phyloP scores from a whole-genome alignment of 306 rosid genomes.

The Neltuma alba region DNA sequence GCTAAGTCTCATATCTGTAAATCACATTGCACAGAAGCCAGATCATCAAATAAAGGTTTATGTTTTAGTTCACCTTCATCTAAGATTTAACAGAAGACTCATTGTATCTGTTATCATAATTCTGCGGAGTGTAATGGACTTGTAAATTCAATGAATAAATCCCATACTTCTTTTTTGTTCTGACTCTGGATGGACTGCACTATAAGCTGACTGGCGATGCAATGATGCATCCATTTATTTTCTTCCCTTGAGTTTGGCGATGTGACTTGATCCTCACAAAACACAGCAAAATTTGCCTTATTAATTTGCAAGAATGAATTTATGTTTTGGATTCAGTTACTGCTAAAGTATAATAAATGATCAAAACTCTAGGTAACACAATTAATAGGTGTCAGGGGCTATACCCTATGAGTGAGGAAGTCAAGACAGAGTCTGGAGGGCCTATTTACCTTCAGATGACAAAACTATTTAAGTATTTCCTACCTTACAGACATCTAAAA shows the following conservation, averaged over 20 bases:
- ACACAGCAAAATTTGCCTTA: neutral
- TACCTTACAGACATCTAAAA: neutral
- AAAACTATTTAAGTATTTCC: neutral
- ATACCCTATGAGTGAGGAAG: neutral
- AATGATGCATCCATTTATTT: neutral
- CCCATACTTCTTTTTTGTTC: neutral
- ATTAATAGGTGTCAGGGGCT: neutral
- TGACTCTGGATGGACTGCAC: neutral
- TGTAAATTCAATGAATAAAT: constrained; percentile 1
- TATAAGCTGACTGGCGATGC: neutral
- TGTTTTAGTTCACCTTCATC: constrained; percentile 42
- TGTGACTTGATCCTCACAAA: neutral
- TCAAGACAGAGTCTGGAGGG: too few species aligned
- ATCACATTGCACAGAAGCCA: constrained; percentile 30
- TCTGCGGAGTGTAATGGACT: neutral
- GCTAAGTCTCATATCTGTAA: constrained; percentile 7
- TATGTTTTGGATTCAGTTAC: neutral
- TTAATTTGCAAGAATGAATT: neutral
- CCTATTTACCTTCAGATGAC: too few species aligned
- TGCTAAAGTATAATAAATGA: neutral
- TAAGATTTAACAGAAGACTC: neutral
- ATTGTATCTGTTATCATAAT: neutral
- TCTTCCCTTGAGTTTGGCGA: neutral
- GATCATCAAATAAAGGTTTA: constrained; percentile 36
- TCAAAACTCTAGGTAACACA: neutral